Percentiles rank a stretch among this genome's conserved stretches.
These are phyloP conservation scores for Cardiospermum halicacabum DNA, from an alignment of 345 rosid species.

Conservation along the genomic window DNA sequence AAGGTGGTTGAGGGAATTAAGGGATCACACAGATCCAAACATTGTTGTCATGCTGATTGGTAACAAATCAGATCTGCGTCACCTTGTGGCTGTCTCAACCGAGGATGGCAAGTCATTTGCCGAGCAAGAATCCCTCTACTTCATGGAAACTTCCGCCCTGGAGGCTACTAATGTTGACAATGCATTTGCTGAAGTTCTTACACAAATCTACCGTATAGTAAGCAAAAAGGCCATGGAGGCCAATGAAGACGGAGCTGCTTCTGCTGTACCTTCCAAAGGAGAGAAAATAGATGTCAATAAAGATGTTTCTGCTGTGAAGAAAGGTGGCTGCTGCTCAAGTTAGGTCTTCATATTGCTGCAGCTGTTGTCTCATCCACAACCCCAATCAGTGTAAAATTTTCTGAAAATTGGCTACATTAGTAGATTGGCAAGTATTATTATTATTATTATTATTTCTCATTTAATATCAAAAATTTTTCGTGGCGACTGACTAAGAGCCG, in stretches of 20 bases:
- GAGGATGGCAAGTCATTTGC: constrained; percentile 83
- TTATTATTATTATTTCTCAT: too few species aligned
- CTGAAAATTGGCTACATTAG: constrained; percentile 23
- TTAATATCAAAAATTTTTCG: constrained; percentile 17
- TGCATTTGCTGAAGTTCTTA: constrained; percentile 85
- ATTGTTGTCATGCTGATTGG: constrained; percentile 90
- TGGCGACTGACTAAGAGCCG: constrained; percentile 12
- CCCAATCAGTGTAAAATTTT: constrained; percentile 36
- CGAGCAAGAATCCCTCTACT: constrained; percentile 75
- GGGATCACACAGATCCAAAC: constrained; percentile 93
- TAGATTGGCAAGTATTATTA: constrained; percentile 21
- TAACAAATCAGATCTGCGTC: constrained; percentile 89
- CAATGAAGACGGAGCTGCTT: constrained; percentile 42
- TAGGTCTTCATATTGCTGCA: constrained; percentile 37
- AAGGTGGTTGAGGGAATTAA: constrained; percentile 87
- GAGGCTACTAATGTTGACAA: constrained; percentile 84
- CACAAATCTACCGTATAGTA: constrained; percentile 73
- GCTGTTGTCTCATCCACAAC: constrained; percentile 17
- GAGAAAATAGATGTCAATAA: constrained; percentile 77
- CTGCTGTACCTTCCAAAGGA: constrained; percentile 66
- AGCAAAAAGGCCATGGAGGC: constrained; percentile 90
- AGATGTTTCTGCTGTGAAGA: constrained; percentile 93
- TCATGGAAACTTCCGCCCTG: constrained; percentile 95
- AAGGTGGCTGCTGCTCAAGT: constrained; percentile 82
- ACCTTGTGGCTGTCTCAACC: constrained; percentile 78